Base-by-base conservation (phyloP, 306 rosid species). In the Glycine latifolia region DNA sequence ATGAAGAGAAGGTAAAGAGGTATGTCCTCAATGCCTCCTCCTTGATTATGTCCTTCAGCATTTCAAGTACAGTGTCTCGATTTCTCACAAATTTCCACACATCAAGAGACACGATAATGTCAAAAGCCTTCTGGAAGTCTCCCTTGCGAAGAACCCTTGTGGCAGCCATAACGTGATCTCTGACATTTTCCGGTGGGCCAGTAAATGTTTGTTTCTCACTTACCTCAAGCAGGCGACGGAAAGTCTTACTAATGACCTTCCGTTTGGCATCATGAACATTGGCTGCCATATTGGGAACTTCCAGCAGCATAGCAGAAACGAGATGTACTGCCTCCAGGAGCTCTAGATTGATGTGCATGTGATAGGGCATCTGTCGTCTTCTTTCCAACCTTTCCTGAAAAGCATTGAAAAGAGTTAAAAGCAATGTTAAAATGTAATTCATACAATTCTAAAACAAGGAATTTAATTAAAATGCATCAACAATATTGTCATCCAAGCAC, bases 291-390 rank as follows among this genome's bases (percentile, higher is more conserved):
- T 93, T 93, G 33, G 99, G 99, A 54, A 96, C 99, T 87, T 96
- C 98, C 53, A 96, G 91, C 82, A 96, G 89, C 98, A 96, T 96
- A 53, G 98, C 98, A 81, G 94, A 87, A 80, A 86, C 91, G 77
- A 93, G 89, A 87, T 96, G 99, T 48, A 96, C 98, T 0, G 97
- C 86, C 84, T 96, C 99, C 82, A 94, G 67, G 68, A 93, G 97
- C 91, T 96, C 99, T 15, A 92, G 98, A 87, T 92, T 96, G 70
- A 96, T 96, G 87, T 96, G 99, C 99, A 96, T 96, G 63, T 96
- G 99, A 83, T 93, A 96, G 17, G 99, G 99, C 99, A 96, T 96
- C 84, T 93, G 98, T 2, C 99, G 89, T 77, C 98, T 89, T 78
- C 99, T 89, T 90, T 96, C 99, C 87, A 92, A 81, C 81, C 99